Conservation (phyloP, 768 basidiomycete species). For the Pisolithus tinctorius region DNA sequence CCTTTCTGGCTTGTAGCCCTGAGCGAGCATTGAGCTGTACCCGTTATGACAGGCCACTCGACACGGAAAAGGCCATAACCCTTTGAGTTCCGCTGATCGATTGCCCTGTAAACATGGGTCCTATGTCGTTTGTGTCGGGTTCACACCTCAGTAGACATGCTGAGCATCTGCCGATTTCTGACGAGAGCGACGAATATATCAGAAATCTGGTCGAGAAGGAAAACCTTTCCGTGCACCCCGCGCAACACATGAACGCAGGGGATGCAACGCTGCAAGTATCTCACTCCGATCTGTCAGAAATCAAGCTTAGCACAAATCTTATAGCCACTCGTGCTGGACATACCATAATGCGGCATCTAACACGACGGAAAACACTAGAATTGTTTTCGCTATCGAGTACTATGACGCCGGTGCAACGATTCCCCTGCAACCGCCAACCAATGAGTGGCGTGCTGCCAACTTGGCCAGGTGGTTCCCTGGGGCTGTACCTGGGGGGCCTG, state of each 20-base stretch:
- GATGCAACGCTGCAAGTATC: slow-evolving; percentile 1
- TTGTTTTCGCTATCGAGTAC: too few relatives aligned
- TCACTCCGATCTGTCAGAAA: too few relatives aligned
- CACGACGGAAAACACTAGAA: too few relatives aligned
- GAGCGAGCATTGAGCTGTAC: not conserved
- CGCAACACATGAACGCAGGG: not conserved
- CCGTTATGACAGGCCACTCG: not conserved
- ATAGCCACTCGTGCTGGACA: slow-evolving; percentile 1
- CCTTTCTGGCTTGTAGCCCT: not conserved
- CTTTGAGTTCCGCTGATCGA: too few relatives aligned
- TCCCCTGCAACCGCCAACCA: not conserved
- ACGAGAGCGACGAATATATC: slow-evolving; percentile 1
- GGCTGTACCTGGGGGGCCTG: not conserved
- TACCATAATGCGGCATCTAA: too few relatives aligned
- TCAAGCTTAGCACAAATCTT: not conserved
- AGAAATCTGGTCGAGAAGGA: not conserved
- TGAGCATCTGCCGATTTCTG: not conserved
- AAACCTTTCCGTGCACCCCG: too few relatives aligned
- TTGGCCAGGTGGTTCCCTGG: slow-evolving; percentile 3
- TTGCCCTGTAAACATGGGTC: too few relatives aligned
- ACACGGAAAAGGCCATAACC: not conserved
- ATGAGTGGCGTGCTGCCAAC: slow-evolving; percentile 1
- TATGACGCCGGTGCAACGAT: not conserved
- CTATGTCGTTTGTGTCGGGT: too few relatives aligned
- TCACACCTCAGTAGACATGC: too few relatives aligned